Evolutionary conservation across 1,284 basidiomycete species (phyloP).

Genomic region (Pulchroboletus neoregius): DNA sequence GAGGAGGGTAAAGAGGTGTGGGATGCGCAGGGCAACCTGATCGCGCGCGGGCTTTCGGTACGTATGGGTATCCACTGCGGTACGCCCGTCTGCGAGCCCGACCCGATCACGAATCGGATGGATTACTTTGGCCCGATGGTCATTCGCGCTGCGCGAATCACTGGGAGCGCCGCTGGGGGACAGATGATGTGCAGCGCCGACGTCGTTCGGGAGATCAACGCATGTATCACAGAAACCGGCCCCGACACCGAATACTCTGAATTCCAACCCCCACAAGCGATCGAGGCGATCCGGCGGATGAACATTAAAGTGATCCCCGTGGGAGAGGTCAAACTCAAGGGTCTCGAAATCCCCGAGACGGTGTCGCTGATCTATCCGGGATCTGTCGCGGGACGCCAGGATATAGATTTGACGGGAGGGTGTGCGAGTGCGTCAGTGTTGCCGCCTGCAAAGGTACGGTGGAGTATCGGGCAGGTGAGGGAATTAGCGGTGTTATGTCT

Average conservation of each 20-base stretch:
- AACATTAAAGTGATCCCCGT: slow-evolving; percentile 74
- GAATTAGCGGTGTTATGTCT: slow-evolving; percentile 75
- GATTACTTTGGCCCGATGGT: slow-evolving; percentile 96
- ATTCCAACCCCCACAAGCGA: slow-evolving; percentile 50
- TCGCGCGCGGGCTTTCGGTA: slow-evolving; percentile 89
- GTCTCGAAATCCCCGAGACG: slow-evolving; percentile 86
- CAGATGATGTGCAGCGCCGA: slow-evolving; percentile 94
- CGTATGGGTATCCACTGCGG: slow-evolving; percentile 99
- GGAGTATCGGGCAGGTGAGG: slow-evolving; percentile 72
- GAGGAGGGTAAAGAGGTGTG: slow-evolving; percentile 85
- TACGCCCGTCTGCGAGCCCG: slow-evolving; percentile 85
- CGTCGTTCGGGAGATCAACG: slow-evolving; percentile 81
- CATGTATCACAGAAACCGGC: slow-evolving; percentile 53
- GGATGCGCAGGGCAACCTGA: slow-evolving; percentile 66
- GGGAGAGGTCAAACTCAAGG: slow-evolving; percentile 92
- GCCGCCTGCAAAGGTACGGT: slow-evolving; percentile 24
- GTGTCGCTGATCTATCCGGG: slow-evolving; percentile 84
- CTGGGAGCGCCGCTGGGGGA: slow-evolving; percentile 83
- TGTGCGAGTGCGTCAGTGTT: slow-evolving; percentile 30
- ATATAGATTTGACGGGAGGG: slow-evolving; percentile 50
- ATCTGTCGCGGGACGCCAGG: slow-evolving; percentile 70
- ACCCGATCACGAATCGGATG: slow-evolving; percentile 95
- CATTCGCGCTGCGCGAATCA: slow-evolving; percentile 88
- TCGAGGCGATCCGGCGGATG: slow-evolving; percentile 73
- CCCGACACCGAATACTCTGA: slow-evolving; percentile 55